A percentile compares a stretch with the other conserved stretches of the same genome.
phyloP scores from a whole-genome alignment of 352 stramenopile genomes.

The Pythium utonaiense region DNA sequence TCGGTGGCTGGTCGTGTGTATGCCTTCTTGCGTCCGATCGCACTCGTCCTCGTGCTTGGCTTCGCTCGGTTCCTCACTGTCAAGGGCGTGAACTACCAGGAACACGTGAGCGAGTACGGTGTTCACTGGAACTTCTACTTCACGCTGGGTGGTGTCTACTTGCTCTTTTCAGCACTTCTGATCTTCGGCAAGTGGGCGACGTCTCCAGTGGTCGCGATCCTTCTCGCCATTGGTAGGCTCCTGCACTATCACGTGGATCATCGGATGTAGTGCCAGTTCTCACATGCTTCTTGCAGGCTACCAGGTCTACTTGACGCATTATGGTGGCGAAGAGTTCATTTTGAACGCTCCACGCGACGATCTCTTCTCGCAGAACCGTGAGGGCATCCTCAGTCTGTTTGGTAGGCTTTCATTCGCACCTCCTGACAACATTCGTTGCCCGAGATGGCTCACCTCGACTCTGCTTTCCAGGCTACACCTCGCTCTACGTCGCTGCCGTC shows the following conservation, averaged over 20 bases:
- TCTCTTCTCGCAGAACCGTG: slow-evolving; percentile 92
- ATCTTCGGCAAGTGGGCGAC: slow-evolving; percentile 44
- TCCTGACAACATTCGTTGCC: not conserved
- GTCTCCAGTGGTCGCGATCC: slow-evolving; percentile 35
- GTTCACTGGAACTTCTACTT: slow-evolving; percentile 99
- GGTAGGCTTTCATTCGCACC: slow-evolving; percentile 25
- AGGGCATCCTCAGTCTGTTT: slow-evolving; percentile 92
- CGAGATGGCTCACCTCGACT: not conserved
- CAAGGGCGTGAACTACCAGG: slow-evolving; percentile 87
- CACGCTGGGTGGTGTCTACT: slow-evolving; percentile 87
- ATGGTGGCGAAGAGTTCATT: slow-evolving; percentile 74
- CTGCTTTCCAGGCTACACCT: slow-evolving; percentile 79
- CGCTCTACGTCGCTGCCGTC: slow-evolving; percentile 84
- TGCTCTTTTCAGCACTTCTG: slow-evolving; percentile 61
- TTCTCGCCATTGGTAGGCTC: slow-evolving; percentile 38
- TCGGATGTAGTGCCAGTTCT: not conserved
- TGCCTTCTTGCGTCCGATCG: slow-evolving; percentile 65
- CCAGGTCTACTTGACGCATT: slow-evolving; percentile 83
- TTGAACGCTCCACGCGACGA: slow-evolving; percentile 59
- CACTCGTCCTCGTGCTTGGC: slow-evolving; percentile 64
- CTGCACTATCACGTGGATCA: no score
- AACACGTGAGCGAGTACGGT: slow-evolving; percentile 98
- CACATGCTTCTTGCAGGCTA: slow-evolving; percentile 39
- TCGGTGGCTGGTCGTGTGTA: slow-evolving; percentile 30
- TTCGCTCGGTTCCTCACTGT: slow-evolving; percentile 70